These are phyloP conservation scores for Colletotrichum sidae DNA, from an alignment of 2,329 filamentous ascomycete genomes.

Conservation along the genomic window DNA sequence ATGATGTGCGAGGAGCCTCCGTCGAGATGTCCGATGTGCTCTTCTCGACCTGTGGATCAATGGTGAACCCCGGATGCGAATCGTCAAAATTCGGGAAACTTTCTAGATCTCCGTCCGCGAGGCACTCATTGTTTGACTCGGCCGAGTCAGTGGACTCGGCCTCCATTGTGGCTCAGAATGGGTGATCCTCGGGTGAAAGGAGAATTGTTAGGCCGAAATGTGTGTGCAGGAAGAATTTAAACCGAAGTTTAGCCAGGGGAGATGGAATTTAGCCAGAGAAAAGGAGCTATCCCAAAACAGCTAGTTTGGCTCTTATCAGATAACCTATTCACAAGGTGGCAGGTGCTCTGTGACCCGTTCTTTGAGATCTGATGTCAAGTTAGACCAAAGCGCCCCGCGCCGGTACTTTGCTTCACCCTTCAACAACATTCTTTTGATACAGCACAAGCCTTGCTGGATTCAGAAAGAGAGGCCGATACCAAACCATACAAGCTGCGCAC, in stretches of 20 bases:
- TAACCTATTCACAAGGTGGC: slow-evolving; percentile 19
- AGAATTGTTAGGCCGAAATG: slow-evolving; percentile 14
- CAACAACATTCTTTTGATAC: slow-evolving; percentile 1
- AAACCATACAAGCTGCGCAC: too few relatives aligned
- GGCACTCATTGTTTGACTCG: slow-evolving; percentile 13
- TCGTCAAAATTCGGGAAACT: slow-evolving; percentile 29
- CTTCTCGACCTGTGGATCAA: background rate
- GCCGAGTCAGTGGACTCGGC: slow-evolving; percentile 30
- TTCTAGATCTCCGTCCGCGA: slow-evolving; percentile 9
- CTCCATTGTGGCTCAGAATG: slow-evolving; percentile 12
- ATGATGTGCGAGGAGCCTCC: background rate
- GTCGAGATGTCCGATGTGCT: background rate
- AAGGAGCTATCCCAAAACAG: slow-evolving; percentile 27
- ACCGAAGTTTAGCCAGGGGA: slow-evolving; percentile 4
- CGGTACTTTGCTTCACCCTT: slow-evolving; percentile 21
- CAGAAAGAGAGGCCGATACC: too few relatives aligned
- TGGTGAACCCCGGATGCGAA: background rate
- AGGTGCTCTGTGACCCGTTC: slow-evolving; percentile 30
- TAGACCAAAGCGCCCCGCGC: slow-evolving; percentile 29
- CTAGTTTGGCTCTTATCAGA: slow-evolving; percentile 5
- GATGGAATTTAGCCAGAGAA: background rate
- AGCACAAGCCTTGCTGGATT: too few relatives aligned
- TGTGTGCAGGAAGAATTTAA: background rate
- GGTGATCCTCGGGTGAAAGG: slow-evolving; percentile 32
- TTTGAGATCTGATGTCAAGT: slow-evolving; percentile 31